These are phyloP conservation scores for Plectosphaerella plurivora DNA, from an alignment of 2,329 filamentous ascomycete genomes.

Conservation along the genomic window DNA sequence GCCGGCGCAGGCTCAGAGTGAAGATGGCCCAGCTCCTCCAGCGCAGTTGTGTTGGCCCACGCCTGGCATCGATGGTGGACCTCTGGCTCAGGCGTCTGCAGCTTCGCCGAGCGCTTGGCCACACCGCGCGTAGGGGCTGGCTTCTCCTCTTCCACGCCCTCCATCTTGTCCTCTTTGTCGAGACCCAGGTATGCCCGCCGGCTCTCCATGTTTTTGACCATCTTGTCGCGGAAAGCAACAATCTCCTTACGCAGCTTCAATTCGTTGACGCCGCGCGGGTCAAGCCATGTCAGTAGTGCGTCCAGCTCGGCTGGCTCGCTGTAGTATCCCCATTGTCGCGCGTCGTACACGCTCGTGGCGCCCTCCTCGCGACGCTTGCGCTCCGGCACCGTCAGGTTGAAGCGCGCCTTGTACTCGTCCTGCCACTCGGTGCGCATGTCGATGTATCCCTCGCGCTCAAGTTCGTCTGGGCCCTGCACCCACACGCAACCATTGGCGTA, in stretches of 20 bases:
- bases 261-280: constrained; percentile 82
- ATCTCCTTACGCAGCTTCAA: constrained; percentile 85
- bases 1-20: constrained; percentile 52
- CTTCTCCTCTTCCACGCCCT: constrained; percentile 21
- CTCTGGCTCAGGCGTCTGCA: constrained; percentile 38
- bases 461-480: constrained; percentile 90
- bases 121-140: constrained; percentile 34
- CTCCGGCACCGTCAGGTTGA: constrained; percentile 78
- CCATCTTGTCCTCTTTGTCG: constrained; percentile 24
- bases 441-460: constrained; percentile 82
- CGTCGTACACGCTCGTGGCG: constrained; percentile 68
- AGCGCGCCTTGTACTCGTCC: constrained; percentile 70
- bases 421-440: constrained; percentile 68
- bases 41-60: constrained; percentile 53
- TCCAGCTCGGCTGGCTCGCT: constrained; percentile 76
- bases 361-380: constrained; percentile 86
- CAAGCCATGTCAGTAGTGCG: constrained; percentile 80
- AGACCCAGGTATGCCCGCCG: constrained; percentile 67
- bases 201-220: constrained; percentile 74
- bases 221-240: constrained; percentile 68
- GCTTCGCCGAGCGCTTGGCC: constrained; percentile 37
- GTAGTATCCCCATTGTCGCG: constrained; percentile 87
- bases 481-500: constrained; percentile 95
- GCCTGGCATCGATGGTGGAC: constrained; percentile 41
- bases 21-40: constrained; percentile 53